Percentiles rank a stretch among this genome's conserved stretches.
phyloP scores from a whole-genome alignment of 192 early-diverging fungal genomes.

The Coemansia sp. region DNA sequence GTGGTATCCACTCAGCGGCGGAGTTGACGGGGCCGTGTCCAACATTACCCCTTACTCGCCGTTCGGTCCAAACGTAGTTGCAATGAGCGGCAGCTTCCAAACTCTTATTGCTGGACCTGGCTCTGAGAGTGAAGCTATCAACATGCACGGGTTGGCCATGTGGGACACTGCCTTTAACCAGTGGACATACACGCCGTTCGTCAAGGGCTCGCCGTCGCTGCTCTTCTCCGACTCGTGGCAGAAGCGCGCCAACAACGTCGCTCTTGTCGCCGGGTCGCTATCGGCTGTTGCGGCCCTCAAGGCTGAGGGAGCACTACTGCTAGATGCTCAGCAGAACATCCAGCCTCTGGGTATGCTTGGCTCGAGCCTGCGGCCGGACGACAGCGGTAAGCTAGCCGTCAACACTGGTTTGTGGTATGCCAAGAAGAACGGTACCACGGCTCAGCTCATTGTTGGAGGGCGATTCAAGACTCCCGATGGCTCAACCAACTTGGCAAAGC shows the following conservation, averaged over 20 bases:
- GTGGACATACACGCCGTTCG: constrained; percentile 47
- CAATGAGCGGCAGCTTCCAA: constrained; percentile 33
- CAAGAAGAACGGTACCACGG: constrained; percentile 42
- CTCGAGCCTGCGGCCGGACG: constrained; percentile 31
- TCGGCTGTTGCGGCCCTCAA: constrained; percentile 41
- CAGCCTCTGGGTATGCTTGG: constrained; percentile 38
- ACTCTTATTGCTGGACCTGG: constrained; percentile 19
- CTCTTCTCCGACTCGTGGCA: constrained; percentile 27
- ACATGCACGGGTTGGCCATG: constrained; percentile 26
- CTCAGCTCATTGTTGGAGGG: constrained; percentile 58
- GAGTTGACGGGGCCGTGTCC: constrained; percentile 56
- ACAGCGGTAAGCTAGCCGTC: constrained; percentile 31
- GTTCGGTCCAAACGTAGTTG: constrained; percentile 36
- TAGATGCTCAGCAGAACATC: constrained; percentile 26
- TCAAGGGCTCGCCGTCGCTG: constrained; percentile 32
- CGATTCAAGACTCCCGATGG: constrained; percentile 54
- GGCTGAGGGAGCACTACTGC: constrained; percentile 38
- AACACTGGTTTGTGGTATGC: constrained; percentile 60
- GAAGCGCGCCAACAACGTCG: constrained; percentile 26
- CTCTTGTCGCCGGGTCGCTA: constrained; percentile 41
- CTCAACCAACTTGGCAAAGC: constrained; percentile 45
- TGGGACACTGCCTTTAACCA: constrained; percentile 36
- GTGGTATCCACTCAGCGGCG: constrained; percentile 47
- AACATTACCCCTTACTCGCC: constrained; percentile 48
- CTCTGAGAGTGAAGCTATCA: constrained; percentile 8